Evolutionary conservation across 768 basidiomycete species (phyloP), one percentile per base, ranked within the genome.

Genomic region (Xerocomellus intermedius): DNA sequence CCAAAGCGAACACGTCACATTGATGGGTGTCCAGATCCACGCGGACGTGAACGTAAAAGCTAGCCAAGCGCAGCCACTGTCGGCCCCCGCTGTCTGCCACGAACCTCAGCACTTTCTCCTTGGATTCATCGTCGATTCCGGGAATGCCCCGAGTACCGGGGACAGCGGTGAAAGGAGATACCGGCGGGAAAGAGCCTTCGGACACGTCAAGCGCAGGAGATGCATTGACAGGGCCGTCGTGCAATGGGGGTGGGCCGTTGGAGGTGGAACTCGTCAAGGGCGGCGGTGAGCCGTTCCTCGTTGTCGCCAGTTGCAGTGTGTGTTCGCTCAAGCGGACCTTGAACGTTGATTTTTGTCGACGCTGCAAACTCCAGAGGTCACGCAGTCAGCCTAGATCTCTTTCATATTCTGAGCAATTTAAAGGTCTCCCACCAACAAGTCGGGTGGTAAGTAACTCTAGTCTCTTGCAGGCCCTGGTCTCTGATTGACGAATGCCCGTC

Each of bases 111-210:
- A n/a, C n/a, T n/a, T n/a, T n/a, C n/a, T n/a, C n/a, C n/a, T n/a
- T n/a, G n/a, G n/a, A n/a, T n/a, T n/a, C n/a, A n/a, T n/a, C n/a
- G n/a, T n/a, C n/a, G n/a, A 91, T 39, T 77, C 74, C 1, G 77
- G 76, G 12, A 74, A 65, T 3, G 90, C 86, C n/a, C 84, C 91
- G n/a, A 95, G 79, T 2, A 93, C 80, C 12, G 91, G 87, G 2
- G 93, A 91, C 2, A 95, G 75, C 22, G 94, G 76, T 1, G 76
- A n/a, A n/a, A n/a, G n/a, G n/a, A n/a, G n/a, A 72, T 93, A 94
- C 9, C 78, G 73, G 55, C 80, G 82, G 68, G 94, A 91, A 53
- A 86, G 70, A 28, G n/a, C n/a, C n/a, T n/a, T n/a, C n/a, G n/a
- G 80, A 76, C 10, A 86, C 69, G 71, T 94, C 90, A 69, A 91